Evolutionary conservation across 2,329 filamentous ascomycete genomes (phyloP).

Genomic region (Diaporthe aspalathi): DNA sequence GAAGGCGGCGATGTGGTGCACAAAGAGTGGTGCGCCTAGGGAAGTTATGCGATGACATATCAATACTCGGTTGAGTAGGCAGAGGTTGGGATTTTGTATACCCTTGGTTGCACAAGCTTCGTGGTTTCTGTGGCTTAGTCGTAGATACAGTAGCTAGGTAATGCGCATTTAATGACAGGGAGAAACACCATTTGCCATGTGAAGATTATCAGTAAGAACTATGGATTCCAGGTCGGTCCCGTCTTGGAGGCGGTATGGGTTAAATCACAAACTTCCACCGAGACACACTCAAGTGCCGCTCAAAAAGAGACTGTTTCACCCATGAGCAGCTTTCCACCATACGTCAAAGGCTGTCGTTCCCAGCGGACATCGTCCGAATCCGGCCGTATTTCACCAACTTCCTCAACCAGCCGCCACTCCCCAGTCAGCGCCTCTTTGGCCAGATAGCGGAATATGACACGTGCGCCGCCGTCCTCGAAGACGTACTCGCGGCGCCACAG

Average conservation of each 20-base stretch:
- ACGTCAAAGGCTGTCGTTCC: constrained; percentile 19
- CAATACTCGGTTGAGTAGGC: neutral
- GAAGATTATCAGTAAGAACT: neutral
- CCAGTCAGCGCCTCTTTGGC: constrained; percentile 41
- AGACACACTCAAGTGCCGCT: neutral
- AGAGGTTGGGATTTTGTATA: neutral
- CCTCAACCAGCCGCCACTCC: constrained; percentile 41
- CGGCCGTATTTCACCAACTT: constrained; percentile 37
- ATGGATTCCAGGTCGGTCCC: neutral
- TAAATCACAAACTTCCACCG: no score
- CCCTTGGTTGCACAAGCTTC: neutral
- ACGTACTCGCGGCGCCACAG: constrained; percentile 49
- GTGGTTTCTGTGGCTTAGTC: neutral
- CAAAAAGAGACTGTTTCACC: neutral
- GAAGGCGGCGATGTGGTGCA: neutral
- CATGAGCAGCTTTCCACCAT: constrained; percentile 6
- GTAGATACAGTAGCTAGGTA: neutral
- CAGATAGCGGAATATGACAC: constrained; percentile 47
- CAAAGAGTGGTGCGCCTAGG: no score
- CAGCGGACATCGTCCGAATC: constrained; percentile 32
- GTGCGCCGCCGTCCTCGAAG: constrained; percentile 50
- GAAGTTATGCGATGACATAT: neutral
- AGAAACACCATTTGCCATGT: neutral
- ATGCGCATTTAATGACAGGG: neutral
- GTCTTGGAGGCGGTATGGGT: neutral